Evolutionary conservation across 371 early-diverging fungal species (phyloP), one percentile per base, ranked within the genome.

Genomic region (Blakeslea trispora): DNA sequence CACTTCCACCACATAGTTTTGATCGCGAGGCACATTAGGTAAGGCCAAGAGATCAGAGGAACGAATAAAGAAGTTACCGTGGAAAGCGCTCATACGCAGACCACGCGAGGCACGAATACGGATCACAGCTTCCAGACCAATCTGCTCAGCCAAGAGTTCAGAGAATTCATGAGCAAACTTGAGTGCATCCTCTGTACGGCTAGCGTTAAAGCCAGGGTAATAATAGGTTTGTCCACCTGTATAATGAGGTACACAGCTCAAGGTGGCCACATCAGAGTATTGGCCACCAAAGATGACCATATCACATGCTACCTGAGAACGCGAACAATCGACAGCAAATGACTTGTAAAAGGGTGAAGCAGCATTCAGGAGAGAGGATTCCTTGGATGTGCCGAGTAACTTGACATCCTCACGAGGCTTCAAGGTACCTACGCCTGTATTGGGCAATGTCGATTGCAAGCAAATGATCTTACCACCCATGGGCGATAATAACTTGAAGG

Each of bases 21-120:
- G 96, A 66, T 95, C 89, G 44, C 99, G 94, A 57, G 88, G 91
- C 7, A 95, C 99, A 55, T 92, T 95, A 45, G 99, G 94, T 62
- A 98, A 80, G 2, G 96, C 87, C 24, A 99, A 68, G 17, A 99
- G 75, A 69, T 99, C 98, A 23, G 94, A 88, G n/a, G 93, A 91
- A 10, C 97, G 95, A 21, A 96, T 81, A 72, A 97, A 97, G 71
- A 95, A 97, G 85, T 96, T 95, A 28, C 99, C 99, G 60, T 95
- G 93, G 81, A 91, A 97, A 13, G 92, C 84, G 21, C 85, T 88
- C 88, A 92, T 90, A 45, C 85, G 84, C 50, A 95, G 48, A 24
- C 93, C 96, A 57, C 91, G 91, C 13, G 93, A 92, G 9, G 95
- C 92, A 53, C 99, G 86, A 17, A 99, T 89, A 45, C 99, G 87